These are phyloP conservation scores for Camellia japonica DNA, from an alignment of 148 eudicot species.

Conservation along the genomic window DNA sequence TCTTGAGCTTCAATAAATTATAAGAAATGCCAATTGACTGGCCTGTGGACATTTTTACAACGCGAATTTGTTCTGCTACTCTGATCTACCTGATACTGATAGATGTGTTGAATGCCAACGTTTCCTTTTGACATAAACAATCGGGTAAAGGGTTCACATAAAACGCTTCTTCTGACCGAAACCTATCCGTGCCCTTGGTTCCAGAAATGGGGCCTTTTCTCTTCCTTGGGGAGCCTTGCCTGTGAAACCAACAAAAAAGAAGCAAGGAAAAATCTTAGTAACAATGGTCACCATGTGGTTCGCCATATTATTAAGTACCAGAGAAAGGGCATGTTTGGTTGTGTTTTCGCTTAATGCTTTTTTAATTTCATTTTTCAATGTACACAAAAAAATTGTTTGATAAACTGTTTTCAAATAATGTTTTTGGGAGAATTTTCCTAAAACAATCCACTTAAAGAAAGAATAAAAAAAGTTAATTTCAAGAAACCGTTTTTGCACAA, in stretches of 20 bases:
- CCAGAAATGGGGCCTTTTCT: slow-evolving; percentile 91
- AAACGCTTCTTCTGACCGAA: slow-evolving; percentile 90
- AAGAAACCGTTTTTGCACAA: too few species aligned
- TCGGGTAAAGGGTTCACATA: slow-evolving; percentile 95
- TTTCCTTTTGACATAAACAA: slow-evolving; percentile 67
- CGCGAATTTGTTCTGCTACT: slow-evolving; percentile 4
- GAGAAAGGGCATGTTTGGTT: not conserved
- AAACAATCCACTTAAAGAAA: too few species aligned
- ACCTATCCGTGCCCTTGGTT: slow-evolving; percentile 89
- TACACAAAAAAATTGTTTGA: too few species aligned
- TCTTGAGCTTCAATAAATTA: slow-evolving; percentile 5
- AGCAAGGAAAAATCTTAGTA: slow-evolving; percentile 2
- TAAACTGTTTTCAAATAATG: too few species aligned
- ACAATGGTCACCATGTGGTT: not conserved
- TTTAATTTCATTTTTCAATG: too few species aligned
- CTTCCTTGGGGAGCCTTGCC: slow-evolving; percentile 93
- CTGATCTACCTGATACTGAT: slow-evolving; percentile 23
- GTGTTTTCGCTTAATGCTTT: too few species aligned
- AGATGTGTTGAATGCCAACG: slow-evolving; percentile 20
- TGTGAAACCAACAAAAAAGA: slow-evolving; percentile 23
- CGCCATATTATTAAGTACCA: not conserved
- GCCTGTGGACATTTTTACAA: not conserved
- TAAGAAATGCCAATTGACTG: not conserved
- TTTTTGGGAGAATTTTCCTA: too few species aligned
- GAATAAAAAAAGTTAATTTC: too few species aligned